phyloP scores from a whole-genome alignment of 345 rosid species.

The Citropsis articulata region DNA sequence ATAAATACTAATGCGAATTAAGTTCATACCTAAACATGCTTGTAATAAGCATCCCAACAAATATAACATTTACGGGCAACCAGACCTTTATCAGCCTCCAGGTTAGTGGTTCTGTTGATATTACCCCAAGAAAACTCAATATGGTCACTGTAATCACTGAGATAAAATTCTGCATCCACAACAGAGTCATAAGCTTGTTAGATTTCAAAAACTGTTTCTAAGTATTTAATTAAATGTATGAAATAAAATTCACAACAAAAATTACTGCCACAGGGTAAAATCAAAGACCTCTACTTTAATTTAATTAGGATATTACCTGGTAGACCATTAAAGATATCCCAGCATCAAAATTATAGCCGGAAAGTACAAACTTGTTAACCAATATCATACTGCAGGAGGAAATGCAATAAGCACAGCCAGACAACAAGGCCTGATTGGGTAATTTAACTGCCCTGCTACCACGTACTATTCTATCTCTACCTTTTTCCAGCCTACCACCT shows the following conservation, averaged over 20 bases:
- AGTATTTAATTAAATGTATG: constrained; percentile 1
- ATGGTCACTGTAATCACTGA: constrained; percentile 75
- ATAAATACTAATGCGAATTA: neutral
- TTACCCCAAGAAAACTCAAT: constrained; percentile 65
- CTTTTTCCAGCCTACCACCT: constrained; percentile 66
- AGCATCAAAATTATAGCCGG: constrained; percentile 89
- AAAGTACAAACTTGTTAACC: constrained; percentile 91
- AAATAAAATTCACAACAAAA: constrained; percentile 2
- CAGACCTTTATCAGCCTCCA: constrained; percentile 85
- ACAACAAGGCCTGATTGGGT: constrained; percentile 74
- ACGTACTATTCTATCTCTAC: constrained; percentile 47
- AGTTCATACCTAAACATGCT: constrained; percentile 94
- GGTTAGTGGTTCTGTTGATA: constrained; percentile 85
- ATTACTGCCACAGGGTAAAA: neutral
- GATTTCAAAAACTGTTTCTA: constrained; percentile 1
- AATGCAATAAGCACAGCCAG: constrained; percentile 89
- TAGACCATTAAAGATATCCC: constrained; percentile 93
- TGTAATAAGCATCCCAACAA: constrained; percentile 97
- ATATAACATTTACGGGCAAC: constrained; percentile 92
- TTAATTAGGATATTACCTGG: constrained; percentile 53
- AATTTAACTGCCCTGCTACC: constrained; percentile 39
- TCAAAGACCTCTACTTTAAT: neutral
- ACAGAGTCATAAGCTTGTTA: constrained; percentile 9
- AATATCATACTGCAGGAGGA: constrained; percentile 98
- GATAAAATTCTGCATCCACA: constrained; percentile 75